Conservation (phyloP, 2,329 filamentous ascomycete genomes). For the Blastomyces gilchristii region DNA sequence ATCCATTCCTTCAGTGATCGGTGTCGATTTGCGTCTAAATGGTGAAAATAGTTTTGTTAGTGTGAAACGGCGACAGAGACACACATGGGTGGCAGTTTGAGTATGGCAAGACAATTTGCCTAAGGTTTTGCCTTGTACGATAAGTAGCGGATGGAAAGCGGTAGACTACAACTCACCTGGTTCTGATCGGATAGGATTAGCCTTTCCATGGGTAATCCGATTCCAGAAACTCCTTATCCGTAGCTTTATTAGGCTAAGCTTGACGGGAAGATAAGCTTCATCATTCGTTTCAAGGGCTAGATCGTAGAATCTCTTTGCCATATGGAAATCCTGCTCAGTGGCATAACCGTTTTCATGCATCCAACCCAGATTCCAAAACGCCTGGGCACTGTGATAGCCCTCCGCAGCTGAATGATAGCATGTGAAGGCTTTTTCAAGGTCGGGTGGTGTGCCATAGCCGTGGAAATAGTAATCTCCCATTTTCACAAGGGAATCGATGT, state of each 20-base stretch:
- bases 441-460: slow-evolving; percentile 61
- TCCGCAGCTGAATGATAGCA: slow-evolving; percentile 92
- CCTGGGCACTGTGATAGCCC: slow-evolving; percentile 83
- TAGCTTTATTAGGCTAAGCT: slow-evolving; percentile 76
- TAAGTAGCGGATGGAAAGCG: not conserved
- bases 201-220: slow-evolving; percentile 73
- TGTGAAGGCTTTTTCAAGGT: slow-evolving; percentile 76
- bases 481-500: slow-evolving; percentile 89
- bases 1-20: slow-evolving; percentile 82
- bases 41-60: slow-evolving; percentile 21
- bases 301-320: slow-evolving; percentile 94
- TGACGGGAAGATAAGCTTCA: slow-evolving; percentile 89
- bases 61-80: not conserved
- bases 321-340: slow-evolving; percentile 87
- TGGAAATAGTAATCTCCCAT: slow-evolving; percentile 96
- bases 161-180: slow-evolving; percentile 49
- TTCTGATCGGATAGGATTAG: slow-evolving; percentile 88
- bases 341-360: slow-evolving; percentile 98
- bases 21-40: slow-evolving; percentile 55
- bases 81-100: not conserved
- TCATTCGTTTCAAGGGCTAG: slow-evolving; percentile 80
- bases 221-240: slow-evolving; percentile 88
- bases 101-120: not conserved
- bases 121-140: not conserved
- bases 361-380: slow-evolving; percentile 95